Percentiles rank a stretch among this genome's conserved stretches.
Evolutionary conservation across 2,329 filamentous ascomycete species (phyloP).

Genomic region (Verruconis gallopava): DNA sequence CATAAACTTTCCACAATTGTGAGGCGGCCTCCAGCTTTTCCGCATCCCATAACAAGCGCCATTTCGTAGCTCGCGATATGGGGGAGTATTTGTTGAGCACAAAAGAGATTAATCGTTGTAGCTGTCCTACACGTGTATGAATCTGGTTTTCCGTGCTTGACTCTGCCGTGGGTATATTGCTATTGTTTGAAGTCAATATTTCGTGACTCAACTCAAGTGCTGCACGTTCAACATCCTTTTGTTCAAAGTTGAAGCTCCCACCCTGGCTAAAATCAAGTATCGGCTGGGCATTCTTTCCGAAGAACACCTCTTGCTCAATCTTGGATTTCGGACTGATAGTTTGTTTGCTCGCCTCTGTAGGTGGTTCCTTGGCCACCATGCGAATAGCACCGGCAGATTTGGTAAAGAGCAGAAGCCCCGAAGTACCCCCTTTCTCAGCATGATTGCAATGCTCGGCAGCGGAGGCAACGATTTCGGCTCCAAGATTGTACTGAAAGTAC

Average conservation of each 20-base stretch:
- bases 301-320: conserved; percentile 90
- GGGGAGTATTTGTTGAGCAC: conserved; percentile 51
- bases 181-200: conserved; percentile 64
- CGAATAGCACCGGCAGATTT: conserved; percentile 46
- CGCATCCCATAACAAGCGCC: conserved; percentile 75
- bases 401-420: conserved; percentile 40
- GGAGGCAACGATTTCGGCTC: conserved; percentile 37
- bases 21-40: conserved; percentile 78
- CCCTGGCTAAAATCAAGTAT: conserved; percentile 73
- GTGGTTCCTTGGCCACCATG: conserved; percentile 41
- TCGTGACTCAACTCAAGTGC: conserved; percentile 68
- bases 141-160: conserved; percentile 75
- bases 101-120: conserved; percentile 62
- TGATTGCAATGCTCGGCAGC: conserved; percentile 29
- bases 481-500: conserved; percentile 50
- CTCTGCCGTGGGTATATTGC: conserved; percentile 58
- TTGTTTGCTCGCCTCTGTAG: conserved; percentile 41
- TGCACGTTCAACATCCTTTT: conserved; percentile 60
- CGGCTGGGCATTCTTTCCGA: conserved; percentile 67
- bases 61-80: conserved; percentile 56
- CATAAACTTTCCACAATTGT: conserved; percentile 69
- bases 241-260: conserved; percentile 48
- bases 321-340: conserved; percentile 72
- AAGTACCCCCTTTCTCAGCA: conserved; percentile 15
- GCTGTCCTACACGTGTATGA: conserved; percentile 54